A percentile compares a stretch with the other conserved stretches of the same genome.
Conservation (phyloP, 371 early-diverging fungal species). For the Syncephalastrum monosporum region DNA sequence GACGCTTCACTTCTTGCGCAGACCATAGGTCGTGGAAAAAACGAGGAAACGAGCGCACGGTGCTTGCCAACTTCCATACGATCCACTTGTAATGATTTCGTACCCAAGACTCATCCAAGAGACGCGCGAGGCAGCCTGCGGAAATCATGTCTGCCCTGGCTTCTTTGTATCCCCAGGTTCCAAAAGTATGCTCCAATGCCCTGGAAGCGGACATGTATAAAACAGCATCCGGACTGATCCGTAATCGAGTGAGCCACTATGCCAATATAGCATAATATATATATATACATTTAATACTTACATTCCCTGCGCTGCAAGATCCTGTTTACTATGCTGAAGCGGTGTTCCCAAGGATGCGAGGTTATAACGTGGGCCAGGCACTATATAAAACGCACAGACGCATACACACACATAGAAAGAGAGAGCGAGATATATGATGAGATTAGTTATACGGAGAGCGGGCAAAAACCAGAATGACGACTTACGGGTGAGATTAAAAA, state of each 20-base stretch:
- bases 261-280: background rate
- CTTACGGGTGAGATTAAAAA: conserved; percentile 35
- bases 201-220: conserved; percentile 31
- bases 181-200: conserved; percentile 32
- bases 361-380: background rate
- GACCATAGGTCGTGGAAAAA: conserved; percentile 42
- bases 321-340: conserved; percentile 8
- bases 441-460: no score
- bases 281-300: conserved; percentile 8
- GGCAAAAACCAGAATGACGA: no score
- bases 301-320: conserved; percentile 21
- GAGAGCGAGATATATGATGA: no score
- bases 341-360: conserved; percentile 24
- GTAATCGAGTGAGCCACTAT: background rate
- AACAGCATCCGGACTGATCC: conserved; percentile 21
- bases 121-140: conserved; percentile 37
- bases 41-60: conserved; percentile 47
- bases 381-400: no score
- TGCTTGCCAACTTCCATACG: conserved; percentile 18
- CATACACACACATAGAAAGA: no score
- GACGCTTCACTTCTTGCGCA: conserved; percentile 49
- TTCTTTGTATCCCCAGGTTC: conserved; percentile 47
- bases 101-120: conserved; percentile 59
- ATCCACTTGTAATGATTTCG: conserved; percentile 41
- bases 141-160: conserved; percentile 38